These are phyloP conservation scores for Schoenoplectus tabernaemontani DNA, from an alignment of 202 grass and related monocot genomes.

Conservation along the genomic window DNA sequence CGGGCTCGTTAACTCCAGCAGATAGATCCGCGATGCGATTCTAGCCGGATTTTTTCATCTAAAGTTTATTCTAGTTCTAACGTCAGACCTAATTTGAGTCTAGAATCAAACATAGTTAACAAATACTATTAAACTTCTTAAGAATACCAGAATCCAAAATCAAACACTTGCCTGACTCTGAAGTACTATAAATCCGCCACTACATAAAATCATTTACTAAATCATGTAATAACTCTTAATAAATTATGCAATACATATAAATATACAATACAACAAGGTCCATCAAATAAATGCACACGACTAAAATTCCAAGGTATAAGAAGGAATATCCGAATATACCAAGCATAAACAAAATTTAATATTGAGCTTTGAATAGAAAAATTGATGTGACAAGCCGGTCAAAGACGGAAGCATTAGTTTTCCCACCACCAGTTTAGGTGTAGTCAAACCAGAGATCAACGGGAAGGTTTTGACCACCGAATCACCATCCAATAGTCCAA, in stretches of 20 bases:
- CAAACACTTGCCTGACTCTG: too few relatives aligned
- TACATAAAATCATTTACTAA: too few relatives aligned
- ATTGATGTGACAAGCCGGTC: constrained; percentile 25
- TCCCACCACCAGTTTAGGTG: constrained; percentile 29
- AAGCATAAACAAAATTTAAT: too few relatives aligned
- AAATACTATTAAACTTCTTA: too few relatives aligned
- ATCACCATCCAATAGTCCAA: neutral
- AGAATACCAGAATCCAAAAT: too few relatives aligned
- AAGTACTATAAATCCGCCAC: neutral
- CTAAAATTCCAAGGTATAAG: neutral
- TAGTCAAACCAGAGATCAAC: constrained; percentile 11
- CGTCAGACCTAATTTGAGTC: too few relatives aligned
- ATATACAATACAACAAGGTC: neutral
- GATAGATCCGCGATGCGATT: too few relatives aligned
- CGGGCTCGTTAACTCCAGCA: too few relatives aligned
- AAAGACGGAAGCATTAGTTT: constrained; percentile 26
- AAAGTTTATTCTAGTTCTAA: too few relatives aligned
- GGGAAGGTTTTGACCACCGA: constrained; percentile 8
- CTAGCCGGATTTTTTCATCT: too few relatives aligned
- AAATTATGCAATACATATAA: neutral
- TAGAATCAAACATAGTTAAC: too few relatives aligned
- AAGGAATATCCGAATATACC: constrained; percentile 8
- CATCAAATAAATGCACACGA: neutral
- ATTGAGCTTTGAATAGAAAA: neutral
- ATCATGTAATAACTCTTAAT: neutral